Conservation (phyloP, 352 stramenopile species). For the Phytopythium boreale region DNA sequence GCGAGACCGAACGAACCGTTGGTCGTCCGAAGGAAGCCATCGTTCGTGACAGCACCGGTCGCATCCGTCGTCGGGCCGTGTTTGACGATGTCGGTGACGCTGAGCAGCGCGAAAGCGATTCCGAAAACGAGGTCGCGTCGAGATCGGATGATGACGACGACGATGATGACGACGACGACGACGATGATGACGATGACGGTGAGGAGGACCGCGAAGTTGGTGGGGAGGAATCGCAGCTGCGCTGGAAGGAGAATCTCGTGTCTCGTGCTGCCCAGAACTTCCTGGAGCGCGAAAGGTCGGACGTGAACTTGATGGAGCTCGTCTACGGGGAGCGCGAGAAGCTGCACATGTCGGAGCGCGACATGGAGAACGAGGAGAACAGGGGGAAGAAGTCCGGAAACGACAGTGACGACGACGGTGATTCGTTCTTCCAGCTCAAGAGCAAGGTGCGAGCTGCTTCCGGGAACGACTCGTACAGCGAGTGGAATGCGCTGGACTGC, state of each 20-base stretch:
- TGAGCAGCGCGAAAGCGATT: conserved; percentile 11
- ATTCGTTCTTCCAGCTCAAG: conserved; percentile 80
- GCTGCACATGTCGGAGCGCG: conserved; percentile 75
- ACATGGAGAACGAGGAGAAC: conserved; percentile 60
- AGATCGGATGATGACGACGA: conserved; percentile 35
- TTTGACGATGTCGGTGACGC: conserved; percentile 60
- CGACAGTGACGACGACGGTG: conserved; percentile 56
- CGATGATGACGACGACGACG: conserved; percentile 48
- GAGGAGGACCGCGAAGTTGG: conserved; percentile 45
- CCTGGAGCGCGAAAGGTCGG: conserved; percentile 70
- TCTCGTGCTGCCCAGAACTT: conserved; percentile 85
- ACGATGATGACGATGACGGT: conserved; percentile 37
- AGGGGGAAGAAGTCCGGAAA: conserved; percentile 22
- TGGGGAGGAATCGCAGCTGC: conserved; percentile 63
- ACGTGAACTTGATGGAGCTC: conserved; percentile 90
- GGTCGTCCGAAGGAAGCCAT: conserved; percentile 65
- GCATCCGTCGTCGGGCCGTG: conserved; percentile 72
- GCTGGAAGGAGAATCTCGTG: conserved; percentile 87
- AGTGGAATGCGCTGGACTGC: conserved; percentile 75
- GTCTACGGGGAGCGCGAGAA: conserved; percentile 88
- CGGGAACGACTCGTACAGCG: conserved; percentile 48
- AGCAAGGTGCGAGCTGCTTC: conserved; percentile 40
- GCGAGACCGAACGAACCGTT: conserved; percentile 36
- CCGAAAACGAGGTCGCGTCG: conserved; percentile 15
- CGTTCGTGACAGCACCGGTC: conserved; percentile 64